Conservation (phyloP, 2,329 filamentous ascomycete genomes). For the Phoma herbarum region DNA sequence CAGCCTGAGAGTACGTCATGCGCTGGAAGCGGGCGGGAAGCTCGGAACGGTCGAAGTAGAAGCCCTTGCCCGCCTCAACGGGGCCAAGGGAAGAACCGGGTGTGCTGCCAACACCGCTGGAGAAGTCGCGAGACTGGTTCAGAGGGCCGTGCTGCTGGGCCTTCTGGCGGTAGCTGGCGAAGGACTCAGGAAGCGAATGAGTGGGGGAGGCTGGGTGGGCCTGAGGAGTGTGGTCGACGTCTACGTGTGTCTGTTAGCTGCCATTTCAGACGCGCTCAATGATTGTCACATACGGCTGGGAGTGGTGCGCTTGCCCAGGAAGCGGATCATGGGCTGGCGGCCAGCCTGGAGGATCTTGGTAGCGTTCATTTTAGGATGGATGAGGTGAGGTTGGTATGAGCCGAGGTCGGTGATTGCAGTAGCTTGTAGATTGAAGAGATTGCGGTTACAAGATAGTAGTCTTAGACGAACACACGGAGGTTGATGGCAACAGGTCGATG, state of each 20-base stretch:
- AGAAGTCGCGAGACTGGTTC: slow-evolving; percentile 42
- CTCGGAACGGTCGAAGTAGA: slow-evolving; percentile 89
- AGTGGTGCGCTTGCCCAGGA: slow-evolving; percentile 59
- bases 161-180: slow-evolving; percentile 80
- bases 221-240: slow-evolving; percentile 76
- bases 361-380: slow-evolving; percentile 53
- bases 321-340: slow-evolving; percentile 61
- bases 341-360: slow-evolving; percentile 57
- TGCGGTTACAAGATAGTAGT: slow-evolving; percentile 9
- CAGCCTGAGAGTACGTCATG: slow-evolving; percentile 74
- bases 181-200: slow-evolving; percentile 71
- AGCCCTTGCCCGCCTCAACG: slow-evolving; percentile 73
- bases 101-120: slow-evolving; percentile 63
- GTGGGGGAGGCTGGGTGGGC: slow-evolving; percentile 77
- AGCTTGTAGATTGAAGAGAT: neutral
- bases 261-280: neutral
- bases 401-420: slow-evolving; percentile 14
- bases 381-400: slow-evolving; percentile 18
- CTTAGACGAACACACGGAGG: neutral
- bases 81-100: slow-evolving; percentile 77
- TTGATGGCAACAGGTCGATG: slow-evolving; percentile 9
- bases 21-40: slow-evolving; percentile 85
- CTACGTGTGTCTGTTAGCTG: slow-evolving; percentile 54
- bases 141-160: slow-evolving; percentile 82
- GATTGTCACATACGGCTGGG: slow-evolving; percentile 52